Evolutionary conservation across 306 rosid genomes (phyloP).

Genomic region (Alnus glutinosa): DNA sequence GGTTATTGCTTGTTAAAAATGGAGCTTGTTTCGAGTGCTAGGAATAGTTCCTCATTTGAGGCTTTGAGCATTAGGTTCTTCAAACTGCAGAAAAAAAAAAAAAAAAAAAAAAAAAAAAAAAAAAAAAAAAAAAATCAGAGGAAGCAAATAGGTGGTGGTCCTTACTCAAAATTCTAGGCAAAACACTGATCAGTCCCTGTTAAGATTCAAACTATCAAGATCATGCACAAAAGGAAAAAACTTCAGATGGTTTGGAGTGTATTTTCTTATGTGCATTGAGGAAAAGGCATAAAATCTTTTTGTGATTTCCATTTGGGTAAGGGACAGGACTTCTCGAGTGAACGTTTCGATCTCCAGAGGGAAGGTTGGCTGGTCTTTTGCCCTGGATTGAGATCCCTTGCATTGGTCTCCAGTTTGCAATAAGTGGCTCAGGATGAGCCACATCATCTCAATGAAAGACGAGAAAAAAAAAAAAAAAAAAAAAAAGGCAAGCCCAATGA

Average conservation of each 20-base stretch:
- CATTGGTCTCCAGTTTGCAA: no score
- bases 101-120: conserved; percentile 6
- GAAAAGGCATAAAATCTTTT: background rate
- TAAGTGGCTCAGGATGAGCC: no score
- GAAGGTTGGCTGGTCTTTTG: background rate
- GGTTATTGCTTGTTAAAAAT: conserved; percentile 19
- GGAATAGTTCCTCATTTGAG: conserved; percentile 23
- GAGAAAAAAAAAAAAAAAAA: no score
- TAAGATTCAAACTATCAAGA: background rate
- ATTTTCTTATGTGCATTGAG: background rate
- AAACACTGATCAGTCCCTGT: background rate
- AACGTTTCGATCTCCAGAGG: background rate
- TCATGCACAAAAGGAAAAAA: background rate
- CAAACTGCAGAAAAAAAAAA: conserved; percentile 38
- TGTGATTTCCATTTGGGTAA: background rate
- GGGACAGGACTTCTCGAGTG: background rate
- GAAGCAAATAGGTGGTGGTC: conserved; percentile 9
- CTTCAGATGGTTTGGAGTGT: background rate
- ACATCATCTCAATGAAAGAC: no score
- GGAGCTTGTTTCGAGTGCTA: conserved; percentile 13
- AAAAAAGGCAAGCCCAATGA: no score
- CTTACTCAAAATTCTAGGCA: background rate
- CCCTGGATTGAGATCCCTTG: no score
- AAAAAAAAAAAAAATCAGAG: no score
- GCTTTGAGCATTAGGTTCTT: conserved; percentile 36